Conservation (phyloP, 2,329 filamentous ascomycete genomes). For the Clonostachys sp. region DNA sequence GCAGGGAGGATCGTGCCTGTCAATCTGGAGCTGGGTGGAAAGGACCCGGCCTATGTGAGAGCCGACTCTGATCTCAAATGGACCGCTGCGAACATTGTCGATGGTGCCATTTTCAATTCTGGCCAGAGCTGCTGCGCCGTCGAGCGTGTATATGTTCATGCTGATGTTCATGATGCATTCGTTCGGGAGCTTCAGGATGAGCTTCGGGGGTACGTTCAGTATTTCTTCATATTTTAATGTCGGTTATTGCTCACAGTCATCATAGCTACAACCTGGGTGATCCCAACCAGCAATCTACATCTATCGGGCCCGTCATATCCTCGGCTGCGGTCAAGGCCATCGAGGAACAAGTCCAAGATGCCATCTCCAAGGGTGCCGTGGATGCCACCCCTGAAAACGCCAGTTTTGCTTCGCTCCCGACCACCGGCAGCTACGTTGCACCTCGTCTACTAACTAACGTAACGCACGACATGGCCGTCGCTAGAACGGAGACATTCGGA, state of each 20-base stretch:
- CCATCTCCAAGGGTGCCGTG: slow-evolving; percentile 75
- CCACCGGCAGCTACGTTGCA: slow-evolving; percentile 83
- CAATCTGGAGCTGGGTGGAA: slow-evolving; percentile 87
- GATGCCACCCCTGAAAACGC: slow-evolving; percentile 80
- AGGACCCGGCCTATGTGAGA: slow-evolving; percentile 88
- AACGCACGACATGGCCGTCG: slow-evolving; percentile 78
- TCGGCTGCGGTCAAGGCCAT: slow-evolving; percentile 73
- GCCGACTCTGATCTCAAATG: slow-evolving; percentile 82
- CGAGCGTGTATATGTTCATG: slow-evolving; percentile 87
- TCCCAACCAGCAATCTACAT: slow-evolving; percentile 71
- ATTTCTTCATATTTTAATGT: neutral
- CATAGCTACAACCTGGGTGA: slow-evolving; percentile 78
- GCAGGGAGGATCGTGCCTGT: slow-evolving; percentile 80
- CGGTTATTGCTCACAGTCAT: too few relatives aligned
- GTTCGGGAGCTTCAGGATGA: slow-evolving; percentile 75
- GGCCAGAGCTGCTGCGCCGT: slow-evolving; percentile 97
- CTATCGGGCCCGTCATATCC: slow-evolving; percentile 86
- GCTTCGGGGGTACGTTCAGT: slow-evolving; percentile 45
- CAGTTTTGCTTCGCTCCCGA: slow-evolving; percentile 66
- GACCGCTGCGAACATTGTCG: slow-evolving; percentile 92
- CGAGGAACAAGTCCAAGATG: slow-evolving; percentile 75
- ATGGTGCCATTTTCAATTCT: slow-evolving; percentile 95
- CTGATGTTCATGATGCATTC: slow-evolving; percentile 78
- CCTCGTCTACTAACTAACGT: slow-evolving; percentile 79
- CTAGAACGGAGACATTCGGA: slow-evolving; percentile 93